Percentiles rank a stretch among this genome's conserved stretches.
Evolutionary conservation across 1,284 basidiomycete genomes (phyloP).

Genomic region (Cutaneotrichosporon cutaneum): DNA sequence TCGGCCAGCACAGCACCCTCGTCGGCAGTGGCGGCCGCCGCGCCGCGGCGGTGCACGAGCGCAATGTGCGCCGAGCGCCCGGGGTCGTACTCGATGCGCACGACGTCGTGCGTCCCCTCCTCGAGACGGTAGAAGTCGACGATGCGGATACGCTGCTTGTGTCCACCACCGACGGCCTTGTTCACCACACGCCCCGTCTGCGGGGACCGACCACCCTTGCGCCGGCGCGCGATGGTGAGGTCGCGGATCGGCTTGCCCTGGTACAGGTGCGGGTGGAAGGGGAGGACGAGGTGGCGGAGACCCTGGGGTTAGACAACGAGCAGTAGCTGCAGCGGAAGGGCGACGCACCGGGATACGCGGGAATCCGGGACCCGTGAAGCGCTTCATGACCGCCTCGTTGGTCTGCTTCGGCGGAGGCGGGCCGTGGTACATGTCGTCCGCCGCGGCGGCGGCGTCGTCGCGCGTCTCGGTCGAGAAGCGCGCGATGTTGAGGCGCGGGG

Average conservation of each 20-base stretch:
- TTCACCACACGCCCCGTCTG: slow-evolving; percentile 80
- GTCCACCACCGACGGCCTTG: slow-evolving; percentile 85
- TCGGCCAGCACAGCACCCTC: slow-evolving; percentile 39
- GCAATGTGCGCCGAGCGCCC: slow-evolving; percentile 92
- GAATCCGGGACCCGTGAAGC: slow-evolving; percentile 46
- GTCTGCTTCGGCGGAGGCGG: slow-evolving; percentile 24
- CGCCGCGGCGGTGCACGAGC: slow-evolving; percentile 58
- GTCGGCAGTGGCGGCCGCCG: slow-evolving; percentile 24
- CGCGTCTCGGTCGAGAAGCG: slow-evolving; percentile 31
- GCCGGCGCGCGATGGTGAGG: slow-evolving; percentile 78
- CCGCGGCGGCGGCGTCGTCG: not conserved
- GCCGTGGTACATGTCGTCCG: slow-evolving; percentile 28
- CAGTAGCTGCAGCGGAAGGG: too few relatives aligned
- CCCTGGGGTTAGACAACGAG: slow-evolving; percentile 50
- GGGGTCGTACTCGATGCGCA: slow-evolving; percentile 96
- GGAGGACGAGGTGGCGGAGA: slow-evolving; percentile 80
- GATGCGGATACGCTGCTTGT: slow-evolving; percentile 78
- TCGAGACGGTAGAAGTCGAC: slow-evolving; percentile 82
- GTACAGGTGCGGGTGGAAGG: slow-evolving; percentile 78
- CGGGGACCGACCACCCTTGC: slow-evolving; percentile 79
- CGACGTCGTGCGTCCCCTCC: slow-evolving; percentile 78
- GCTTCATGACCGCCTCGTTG: slow-evolving; percentile 39
- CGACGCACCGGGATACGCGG: slow-evolving; percentile 48
- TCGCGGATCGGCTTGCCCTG: slow-evolving; percentile 76
- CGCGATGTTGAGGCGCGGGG: slow-evolving; percentile 1